These are phyloP conservation scores for Penicillium hordei DNA, from an alignment of 2,329 filamentous ascomycete genomes.

Conservation along the genomic window DNA sequence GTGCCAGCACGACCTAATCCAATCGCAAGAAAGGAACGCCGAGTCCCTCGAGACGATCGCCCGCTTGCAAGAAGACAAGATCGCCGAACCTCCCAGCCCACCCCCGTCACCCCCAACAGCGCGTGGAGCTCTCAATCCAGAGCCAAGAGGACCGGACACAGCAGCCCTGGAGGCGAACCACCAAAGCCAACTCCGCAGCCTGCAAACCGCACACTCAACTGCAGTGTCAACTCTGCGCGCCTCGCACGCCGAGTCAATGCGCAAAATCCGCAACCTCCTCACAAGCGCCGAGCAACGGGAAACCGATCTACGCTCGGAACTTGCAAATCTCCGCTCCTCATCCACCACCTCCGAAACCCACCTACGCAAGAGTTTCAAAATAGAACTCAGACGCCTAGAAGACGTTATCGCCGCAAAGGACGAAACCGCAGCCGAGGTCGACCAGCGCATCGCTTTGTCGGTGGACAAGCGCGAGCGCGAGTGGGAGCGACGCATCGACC, in stretches of 20 bases:
- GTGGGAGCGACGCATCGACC: conserved; percentile 44
- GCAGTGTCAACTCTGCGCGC: conserved; percentile 39
- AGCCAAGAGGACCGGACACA: conserved; percentile 13
- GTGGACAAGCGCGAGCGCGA: conserved; percentile 46
- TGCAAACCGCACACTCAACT: conserved; percentile 39
- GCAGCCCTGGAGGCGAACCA: conserved; percentile 34
- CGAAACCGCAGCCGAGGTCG: conserved; percentile 41
- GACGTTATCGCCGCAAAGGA: conserved; percentile 41
- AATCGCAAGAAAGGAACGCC: conserved; percentile 33
- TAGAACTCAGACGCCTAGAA: conserved; percentile 37
- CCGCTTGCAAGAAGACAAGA: conserved; percentile 30
- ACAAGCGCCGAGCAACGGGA: conserved; percentile 38
- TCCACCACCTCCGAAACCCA: conserved; percentile 25
- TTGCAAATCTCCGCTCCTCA: conserved; percentile 30
- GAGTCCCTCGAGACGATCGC: conserved; percentile 33
- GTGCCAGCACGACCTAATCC: conserved; percentile 32
- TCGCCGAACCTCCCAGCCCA: conserved; percentile 32
- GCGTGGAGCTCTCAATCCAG: conserved; percentile 3
- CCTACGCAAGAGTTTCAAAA: conserved; percentile 28
- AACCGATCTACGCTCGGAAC: conserved; percentile 33
- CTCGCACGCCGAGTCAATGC: conserved; percentile 39
- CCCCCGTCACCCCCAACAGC: conserved; percentile 30
- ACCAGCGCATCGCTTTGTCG: conserved; percentile 41
- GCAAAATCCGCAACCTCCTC: conserved; percentile 38
- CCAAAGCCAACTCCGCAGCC: conserved; percentile 37